A percentile compares a stretch with the other conserved stretches of the same genome.
phyloP scores from a whole-genome alignment of 257 asterid genomes.

The Vinca minor region DNA sequence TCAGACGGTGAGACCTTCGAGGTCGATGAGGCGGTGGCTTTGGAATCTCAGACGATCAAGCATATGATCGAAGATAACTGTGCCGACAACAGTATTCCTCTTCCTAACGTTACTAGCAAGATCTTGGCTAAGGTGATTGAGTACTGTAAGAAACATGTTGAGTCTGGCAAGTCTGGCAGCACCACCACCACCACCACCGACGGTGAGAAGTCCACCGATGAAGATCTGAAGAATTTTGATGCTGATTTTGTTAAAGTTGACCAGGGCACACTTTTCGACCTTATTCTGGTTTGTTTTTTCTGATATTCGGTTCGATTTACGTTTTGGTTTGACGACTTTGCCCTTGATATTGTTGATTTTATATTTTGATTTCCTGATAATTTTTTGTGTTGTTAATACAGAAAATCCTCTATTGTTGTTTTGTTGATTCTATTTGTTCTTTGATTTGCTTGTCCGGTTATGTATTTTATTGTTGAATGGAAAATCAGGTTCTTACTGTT shows the following conservation, averaged over 20 bases:
- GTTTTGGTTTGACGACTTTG: not conserved
- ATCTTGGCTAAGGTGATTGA: slow-evolving; percentile 53
- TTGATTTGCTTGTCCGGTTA: not conserved
- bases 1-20: slow-evolving; percentile 53
- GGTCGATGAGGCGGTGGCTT: slow-evolving; percentile 42
- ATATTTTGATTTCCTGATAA: not conserved
- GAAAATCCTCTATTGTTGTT: too few species aligned
- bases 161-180: slow-evolving; percentile 28
- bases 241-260: slow-evolving; percentile 54
- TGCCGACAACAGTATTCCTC: slow-evolving; percentile 36
- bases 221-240: slow-evolving; percentile 37
- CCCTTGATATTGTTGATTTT: not conserved
- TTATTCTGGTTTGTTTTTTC: slow-evolving; percentile 38
- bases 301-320: too few species aligned
- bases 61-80: slow-evolving; percentile 46
- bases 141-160: slow-evolving; percentile 52
- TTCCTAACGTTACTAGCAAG: slow-evolving; percentile 52
- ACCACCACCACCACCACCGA: too few species aligned
- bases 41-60: slow-evolving; percentile 44
- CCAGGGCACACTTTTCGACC: slow-evolving; percentile 46
- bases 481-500: too few species aligned
- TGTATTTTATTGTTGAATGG: not conserved
- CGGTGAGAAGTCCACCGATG: slow-evolving; percentile 29
- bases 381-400: not conserved
- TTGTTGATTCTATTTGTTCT: not conserved